phyloP scores from a whole-genome alignment of 2,329 filamentous ascomycete species.

The Albophoma yamanashiensis region DNA sequence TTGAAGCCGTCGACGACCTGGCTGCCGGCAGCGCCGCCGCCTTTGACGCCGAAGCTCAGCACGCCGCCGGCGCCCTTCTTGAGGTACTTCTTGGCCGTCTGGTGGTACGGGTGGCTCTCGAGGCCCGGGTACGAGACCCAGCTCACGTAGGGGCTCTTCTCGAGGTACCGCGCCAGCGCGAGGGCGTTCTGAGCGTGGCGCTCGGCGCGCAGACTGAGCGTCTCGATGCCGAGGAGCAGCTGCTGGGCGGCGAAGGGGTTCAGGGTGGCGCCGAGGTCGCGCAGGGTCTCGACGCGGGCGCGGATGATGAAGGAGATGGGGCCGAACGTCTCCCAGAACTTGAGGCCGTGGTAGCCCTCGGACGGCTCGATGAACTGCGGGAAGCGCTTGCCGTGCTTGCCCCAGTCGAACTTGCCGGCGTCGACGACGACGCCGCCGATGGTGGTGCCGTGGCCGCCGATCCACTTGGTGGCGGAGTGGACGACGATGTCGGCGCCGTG shows the following conservation, averaged over 20 bases:
- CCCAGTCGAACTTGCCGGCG: constrained; percentile 90
- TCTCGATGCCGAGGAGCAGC: constrained; percentile 81
- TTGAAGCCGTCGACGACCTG: constrained; percentile 91
- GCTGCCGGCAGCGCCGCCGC: constrained; percentile 71
- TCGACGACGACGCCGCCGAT: constrained; percentile 81
- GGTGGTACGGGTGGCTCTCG: constrained; percentile 69
- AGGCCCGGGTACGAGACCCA: constrained; percentile 96
- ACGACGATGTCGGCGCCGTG: constrained; percentile 91
- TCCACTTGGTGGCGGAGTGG: constrained; percentile 95
- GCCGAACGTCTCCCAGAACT: constrained; percentile 91
- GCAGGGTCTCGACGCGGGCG: constrained; percentile 78
- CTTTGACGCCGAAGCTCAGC: constrained; percentile 87
- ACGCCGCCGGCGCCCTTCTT: constrained; percentile 80
- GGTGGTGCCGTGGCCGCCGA: constrained; percentile 88
- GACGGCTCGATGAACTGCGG: constrained; percentile 86
- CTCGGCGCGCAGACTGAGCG: constrained; percentile 75
- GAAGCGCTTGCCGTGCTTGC: constrained; percentile 71
- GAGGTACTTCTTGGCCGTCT: constrained; percentile 77
- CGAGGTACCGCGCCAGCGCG: constrained; percentile 69
- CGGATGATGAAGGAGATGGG: constrained; percentile 72
- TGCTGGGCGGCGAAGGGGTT: constrained; percentile 93
- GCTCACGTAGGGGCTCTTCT: constrained; percentile 70
- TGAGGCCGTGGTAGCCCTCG: constrained; percentile 83
- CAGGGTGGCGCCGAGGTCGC: constrained; percentile 72
- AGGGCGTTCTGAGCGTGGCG: constrained; percentile 78